Conservation (phyloP, 108 stramenopile species). For the Discostella pseudostelligera region DNA sequence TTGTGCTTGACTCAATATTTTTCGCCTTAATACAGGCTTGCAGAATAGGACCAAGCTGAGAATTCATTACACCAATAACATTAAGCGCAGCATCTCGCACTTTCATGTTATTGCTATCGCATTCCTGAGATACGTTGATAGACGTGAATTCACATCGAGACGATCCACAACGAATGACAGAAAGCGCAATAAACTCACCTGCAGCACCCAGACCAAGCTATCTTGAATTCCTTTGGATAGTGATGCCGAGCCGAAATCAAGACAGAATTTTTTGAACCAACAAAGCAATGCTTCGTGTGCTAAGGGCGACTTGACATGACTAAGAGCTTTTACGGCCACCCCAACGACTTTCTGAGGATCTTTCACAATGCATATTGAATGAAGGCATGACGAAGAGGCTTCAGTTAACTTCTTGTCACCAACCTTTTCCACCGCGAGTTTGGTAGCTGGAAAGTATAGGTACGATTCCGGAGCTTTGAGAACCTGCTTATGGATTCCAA, state of each 20-base stretch:
- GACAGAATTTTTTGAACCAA: slow-evolving; percentile 56
- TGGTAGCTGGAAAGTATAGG: slow-evolving; percentile 47
- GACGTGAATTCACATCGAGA: neutral
- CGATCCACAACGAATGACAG: neutral
- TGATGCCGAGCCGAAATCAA: slow-evolving; percentile 69
- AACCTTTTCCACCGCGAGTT: slow-evolving; percentile 68
- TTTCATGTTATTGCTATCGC: slow-evolving; percentile 63
- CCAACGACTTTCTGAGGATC: slow-evolving; percentile 49
- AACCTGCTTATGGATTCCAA: slow-evolving; percentile 40
- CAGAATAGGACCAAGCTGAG: slow-evolving; percentile 73
- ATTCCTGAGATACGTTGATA: slow-evolving; percentile 37
- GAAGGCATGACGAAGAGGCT: slow-evolving; percentile 50
- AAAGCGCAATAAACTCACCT: slow-evolving; percentile 32
- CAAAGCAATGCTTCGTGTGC: slow-evolving; percentile 67
- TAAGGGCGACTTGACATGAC: slow-evolving; percentile 65
- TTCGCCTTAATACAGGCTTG: slow-evolving; percentile 55
- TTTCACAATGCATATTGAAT: slow-evolving; percentile 56
- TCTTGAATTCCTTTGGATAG: slow-evolving; percentile 52
- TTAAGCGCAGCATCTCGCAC: slow-evolving; percentile 65
- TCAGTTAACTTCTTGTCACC: slow-evolving; percentile 73
- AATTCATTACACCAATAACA: slow-evolving; percentile 61
- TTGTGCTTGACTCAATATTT: slow-evolving; percentile 29
- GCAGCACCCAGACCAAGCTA: slow-evolving; percentile 51
- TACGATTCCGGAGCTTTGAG: slow-evolving; percentile 38
- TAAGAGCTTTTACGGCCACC: slow-evolving; percentile 31